Evolutionary conservation across 495 filamentous ascomycete genomes (phyloP), one percentile per base, ranked within the genome.

Genomic region (Penicillium alfredii): DNA sequence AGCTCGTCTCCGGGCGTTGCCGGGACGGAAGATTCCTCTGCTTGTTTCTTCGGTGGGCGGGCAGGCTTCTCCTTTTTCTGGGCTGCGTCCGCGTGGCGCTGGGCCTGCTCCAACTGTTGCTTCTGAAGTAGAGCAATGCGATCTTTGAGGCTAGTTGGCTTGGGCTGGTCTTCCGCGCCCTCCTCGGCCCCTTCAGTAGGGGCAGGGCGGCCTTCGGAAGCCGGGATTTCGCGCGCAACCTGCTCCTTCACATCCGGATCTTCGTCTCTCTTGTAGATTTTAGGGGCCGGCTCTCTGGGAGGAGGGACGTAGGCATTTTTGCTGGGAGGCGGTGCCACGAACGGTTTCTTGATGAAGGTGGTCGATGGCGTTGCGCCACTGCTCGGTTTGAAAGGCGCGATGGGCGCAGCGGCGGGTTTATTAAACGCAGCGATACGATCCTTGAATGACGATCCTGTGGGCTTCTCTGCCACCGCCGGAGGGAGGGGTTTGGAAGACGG

Each of bases 391-490:
- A 88, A 87, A 2, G 93, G 92, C 3, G 87, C 77, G 38, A 92
- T 63, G 8, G 92, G 92, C 5, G 90, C 76, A 4, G 86, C 84
- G 14, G 89, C 77, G 13, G 84, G 70, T 54, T 88, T 93, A 57
- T 98, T 98, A 65, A 98, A 98, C 12, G 89, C 88, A 6, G 93
- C 93, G 49, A 98, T 92, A 36, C 93, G 88, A 58, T 97, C 92
- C 44, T 72, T 86, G 60, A 98, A 96, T 1, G 92, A 88, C 38
- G 73, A 82, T 0, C 63, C 67, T 4, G 61, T 51, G 8, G 89
- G 85, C 61, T 95, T 98, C 35, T 88, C 86, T 4, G 81, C 69
- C 4, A 84, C 80, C 10, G 78, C 76, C 11, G 88, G 86, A 10
- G 69, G 65, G 13, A 61, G 49, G 2, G 72, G 58, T 43, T 74